Base-by-base conservation (phyloP, 2,329 filamentous ascomycete species). In the Phyllosticta citribraziliensis region DNA sequence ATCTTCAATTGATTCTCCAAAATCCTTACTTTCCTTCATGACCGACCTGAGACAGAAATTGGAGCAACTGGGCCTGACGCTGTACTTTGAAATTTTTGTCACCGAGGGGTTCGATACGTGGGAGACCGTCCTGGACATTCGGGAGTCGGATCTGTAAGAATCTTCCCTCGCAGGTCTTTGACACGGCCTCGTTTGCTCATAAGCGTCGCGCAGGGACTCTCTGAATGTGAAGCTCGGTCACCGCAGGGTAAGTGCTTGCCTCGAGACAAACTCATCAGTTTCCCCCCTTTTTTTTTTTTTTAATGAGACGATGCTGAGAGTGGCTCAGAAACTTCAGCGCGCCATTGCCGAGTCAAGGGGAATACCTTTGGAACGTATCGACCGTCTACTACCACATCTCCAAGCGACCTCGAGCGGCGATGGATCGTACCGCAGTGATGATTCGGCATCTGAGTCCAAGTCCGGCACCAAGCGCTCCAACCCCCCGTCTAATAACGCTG, bases 41-140 rank as follows among this genome's bases (percentile, higher is more conserved):
- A 84, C 80, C 80, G 81, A 84, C 73, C 78, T 94, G 68, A 82
- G 80, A 66, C 75, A 80, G 47, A 82, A 87, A 66, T 85, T 93
- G 71, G 81, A 83, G 75, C 87, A 89, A 79, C 80, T 93, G 79
- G 89, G 88, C 71, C 81, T 94, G 73, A 79, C 84, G 75, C 88
- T 91, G 75, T 93, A 94, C 76, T 82, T 89, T 63, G 80, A 86
- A 66, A 76, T 79, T 61, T 89, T 94, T 67, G 72, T 89, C 52
- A 84, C 89, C 58, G 88, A 93, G 74, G 89, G 89, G 2, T 94
- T 94, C 72, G 89, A 94, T 72, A 85, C 86, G 11, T 93, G 89
- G 89, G 88, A 91, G 35, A 91, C 87, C 0, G 86, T 93, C 60
- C 79, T 91, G 57, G 89, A 93, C 70, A 91, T 94, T 59, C 91